Conservation (phyloP, 1,284 basidiomycete genomes). For the Puccinia polysora region DNA sequence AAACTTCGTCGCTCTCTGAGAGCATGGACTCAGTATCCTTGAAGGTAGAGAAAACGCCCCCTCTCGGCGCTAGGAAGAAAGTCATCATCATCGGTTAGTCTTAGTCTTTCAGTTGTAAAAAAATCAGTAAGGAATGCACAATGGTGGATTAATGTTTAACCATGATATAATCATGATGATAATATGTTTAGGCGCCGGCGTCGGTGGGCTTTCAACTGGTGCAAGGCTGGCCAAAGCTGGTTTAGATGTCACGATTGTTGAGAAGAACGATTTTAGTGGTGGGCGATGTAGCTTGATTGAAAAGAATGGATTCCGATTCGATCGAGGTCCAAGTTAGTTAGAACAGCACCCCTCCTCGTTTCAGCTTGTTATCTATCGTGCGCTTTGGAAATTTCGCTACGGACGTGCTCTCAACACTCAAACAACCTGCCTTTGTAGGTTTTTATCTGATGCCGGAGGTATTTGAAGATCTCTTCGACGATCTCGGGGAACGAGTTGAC, state of each 20-base stretch:
- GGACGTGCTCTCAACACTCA: not conserved
- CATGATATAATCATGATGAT: not conserved
- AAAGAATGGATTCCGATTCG: slow-evolving; percentile 54
- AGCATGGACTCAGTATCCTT: slow-evolving; percentile 1
- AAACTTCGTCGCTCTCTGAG: not conserved
- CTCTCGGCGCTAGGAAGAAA: slow-evolving; percentile 30
- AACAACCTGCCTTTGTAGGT: slow-evolving; percentile 10
- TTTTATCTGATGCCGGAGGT: slow-evolving; percentile 44
- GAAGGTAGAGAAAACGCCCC: slow-evolving; percentile 17
- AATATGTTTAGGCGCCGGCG: slow-evolving; percentile 55
- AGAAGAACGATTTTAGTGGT: slow-evolving; percentile 57
- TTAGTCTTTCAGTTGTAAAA: not conserved
- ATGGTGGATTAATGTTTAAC: not conserved
- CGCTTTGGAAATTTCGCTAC: not conserved
- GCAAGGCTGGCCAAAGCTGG: slow-evolving; percentile 56
- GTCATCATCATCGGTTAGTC: slow-evolving; percentile 41
- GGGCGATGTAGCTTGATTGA: slow-evolving; percentile 58
- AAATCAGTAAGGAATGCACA: not conserved
- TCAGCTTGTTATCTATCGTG: not conserved
- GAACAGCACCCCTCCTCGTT: not conserved
- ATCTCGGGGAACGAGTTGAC: slow-evolving; percentile 39
- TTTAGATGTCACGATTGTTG: slow-evolving; percentile 56
- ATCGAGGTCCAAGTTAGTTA: slow-evolving; percentile 41
- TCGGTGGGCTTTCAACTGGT: slow-evolving; percentile 57
- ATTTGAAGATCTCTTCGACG: slow-evolving; percentile 42